Base-by-base conservation (phyloP, 1,139 yeast species). In the Suhomyces ambrosiae region DNA sequence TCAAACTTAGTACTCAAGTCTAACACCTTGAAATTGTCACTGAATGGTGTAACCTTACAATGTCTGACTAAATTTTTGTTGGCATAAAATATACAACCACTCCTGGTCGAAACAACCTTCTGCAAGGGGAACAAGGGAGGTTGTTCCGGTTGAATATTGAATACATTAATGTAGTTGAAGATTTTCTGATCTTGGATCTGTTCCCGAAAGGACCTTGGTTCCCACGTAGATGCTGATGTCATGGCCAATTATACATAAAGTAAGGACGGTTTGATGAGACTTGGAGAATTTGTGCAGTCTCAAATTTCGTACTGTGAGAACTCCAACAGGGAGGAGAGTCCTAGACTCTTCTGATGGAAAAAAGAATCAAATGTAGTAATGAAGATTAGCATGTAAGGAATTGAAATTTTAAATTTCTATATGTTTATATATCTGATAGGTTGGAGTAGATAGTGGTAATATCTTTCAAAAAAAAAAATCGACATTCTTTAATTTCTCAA, bases 1-100 rank as follows among this genome's bases (percentile, higher is more conserved):
- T 50, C 54, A 35, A 53, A 56, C 6, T 38, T 33, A 10, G 33
- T 23, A 10, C 17, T 36, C 17, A 37, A 12, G 13, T 46, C 45
- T 35, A 54, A 11, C 50, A 41, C 22, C 30, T 51, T 48, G 45
- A 63, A 68, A 28, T 58, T 54, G 12, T 45, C 42, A 2, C 54
- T 40, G 13, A 37, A 44, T 3, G 60, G 53, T 22, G 53, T 53
- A 10, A 66, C 44, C 3, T 56, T 44, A 37, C 66, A 58, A 30
- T 59, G 56, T 48, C 73, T 53, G 8, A 68, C 55, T 28, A 56
- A 33, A 33, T 62, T 62, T 18, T 54, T 60, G 21, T 48, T 46
- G 7, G 69, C 68, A 37, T 49, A 56, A 44, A 54, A 66, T n/a
- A 66, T 16, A 25, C 65, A 66, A 6, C 48, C 41, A 38, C 61